phyloP scores from a whole-genome alignment of 345 rosid species.

The Brassica juncea region DNA sequence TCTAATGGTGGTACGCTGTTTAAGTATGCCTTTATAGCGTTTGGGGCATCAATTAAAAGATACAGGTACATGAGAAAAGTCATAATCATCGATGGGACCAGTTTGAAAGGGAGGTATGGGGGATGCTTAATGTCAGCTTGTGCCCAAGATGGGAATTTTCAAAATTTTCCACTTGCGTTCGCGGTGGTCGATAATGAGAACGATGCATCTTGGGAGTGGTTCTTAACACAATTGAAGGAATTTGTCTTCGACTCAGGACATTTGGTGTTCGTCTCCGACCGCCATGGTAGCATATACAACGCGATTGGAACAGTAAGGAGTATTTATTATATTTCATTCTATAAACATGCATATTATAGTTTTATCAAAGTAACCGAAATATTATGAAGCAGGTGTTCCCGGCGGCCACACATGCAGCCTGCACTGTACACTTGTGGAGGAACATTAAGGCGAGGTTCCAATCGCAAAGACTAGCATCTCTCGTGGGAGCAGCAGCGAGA shows the following conservation, averaged over 20 bases:
- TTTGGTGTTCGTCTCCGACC: background rate
- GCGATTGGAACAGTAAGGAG: background rate
- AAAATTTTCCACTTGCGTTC: background rate
- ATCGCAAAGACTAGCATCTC: background rate
- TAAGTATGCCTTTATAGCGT: background rate
- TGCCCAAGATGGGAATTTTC: background rate
- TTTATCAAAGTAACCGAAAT: too few species aligned
- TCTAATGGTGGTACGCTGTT: background rate
- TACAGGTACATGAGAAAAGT: background rate
- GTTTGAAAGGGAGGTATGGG: background rate
- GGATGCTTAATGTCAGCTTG: background rate
- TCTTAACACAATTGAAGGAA: background rate
- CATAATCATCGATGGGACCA: background rate
- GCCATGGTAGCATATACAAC: background rate
- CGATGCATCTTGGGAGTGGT: background rate
- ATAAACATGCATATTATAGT: too few species aligned
- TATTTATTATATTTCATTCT: too few species aligned
- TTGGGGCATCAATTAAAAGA: background rate
- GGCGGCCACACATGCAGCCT: background rate
- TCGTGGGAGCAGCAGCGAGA: background rate
- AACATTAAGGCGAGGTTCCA: background rate
- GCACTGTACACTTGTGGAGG: background rate
- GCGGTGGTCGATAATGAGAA: background rate
- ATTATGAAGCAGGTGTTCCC: background rate
- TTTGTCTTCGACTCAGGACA: too few species aligned